Conservation (phyloP, 2,329 filamentous ascomycete genomes). For the Aspergillus ustus region DNA sequence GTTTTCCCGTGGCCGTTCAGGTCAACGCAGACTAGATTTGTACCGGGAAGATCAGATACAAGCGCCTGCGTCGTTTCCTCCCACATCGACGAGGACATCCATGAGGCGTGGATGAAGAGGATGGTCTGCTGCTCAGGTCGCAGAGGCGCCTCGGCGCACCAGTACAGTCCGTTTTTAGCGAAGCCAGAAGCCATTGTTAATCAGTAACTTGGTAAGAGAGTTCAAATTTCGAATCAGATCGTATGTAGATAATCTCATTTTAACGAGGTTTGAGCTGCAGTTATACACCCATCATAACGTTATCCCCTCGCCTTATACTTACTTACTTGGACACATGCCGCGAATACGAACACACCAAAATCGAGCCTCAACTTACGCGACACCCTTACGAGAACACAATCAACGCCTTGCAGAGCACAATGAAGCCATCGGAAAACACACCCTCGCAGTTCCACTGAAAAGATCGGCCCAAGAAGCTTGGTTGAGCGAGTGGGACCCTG, state of each 20-base stretch:
- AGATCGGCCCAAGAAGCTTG: neutral
- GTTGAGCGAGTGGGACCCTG: neutral
- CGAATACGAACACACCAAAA: neutral
- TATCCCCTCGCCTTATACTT: neutral
- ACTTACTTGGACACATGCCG: neutral
- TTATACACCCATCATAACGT: neutral
- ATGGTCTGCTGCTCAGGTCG: neutral
- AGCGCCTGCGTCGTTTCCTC: constrained; percentile 3
- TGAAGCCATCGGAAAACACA: neutral
- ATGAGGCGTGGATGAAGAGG: constrained; percentile 13
- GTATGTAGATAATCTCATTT: neutral
- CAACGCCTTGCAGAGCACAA: neutral
- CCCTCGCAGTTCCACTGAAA: neutral
- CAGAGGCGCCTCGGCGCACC: constrained; percentile 1
- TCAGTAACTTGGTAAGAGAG: neutral
- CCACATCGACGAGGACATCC: constrained; percentile 14
- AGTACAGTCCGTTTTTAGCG: constrained; percentile 8
- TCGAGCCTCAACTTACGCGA: too few species aligned
- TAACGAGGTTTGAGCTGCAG: neutral
- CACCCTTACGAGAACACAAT: too few species aligned
- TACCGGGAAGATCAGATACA: neutral
- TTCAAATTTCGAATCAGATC: neutral
- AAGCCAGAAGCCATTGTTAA: constrained; percentile 4
- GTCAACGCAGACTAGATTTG: neutral
- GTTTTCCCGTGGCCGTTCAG: constrained; percentile 6